These are phyloP conservation scores for Rachicladosporium sp. DNA, from an alignment of 2,329 filamentous ascomycete genomes.

Conservation along the genomic window DNA sequence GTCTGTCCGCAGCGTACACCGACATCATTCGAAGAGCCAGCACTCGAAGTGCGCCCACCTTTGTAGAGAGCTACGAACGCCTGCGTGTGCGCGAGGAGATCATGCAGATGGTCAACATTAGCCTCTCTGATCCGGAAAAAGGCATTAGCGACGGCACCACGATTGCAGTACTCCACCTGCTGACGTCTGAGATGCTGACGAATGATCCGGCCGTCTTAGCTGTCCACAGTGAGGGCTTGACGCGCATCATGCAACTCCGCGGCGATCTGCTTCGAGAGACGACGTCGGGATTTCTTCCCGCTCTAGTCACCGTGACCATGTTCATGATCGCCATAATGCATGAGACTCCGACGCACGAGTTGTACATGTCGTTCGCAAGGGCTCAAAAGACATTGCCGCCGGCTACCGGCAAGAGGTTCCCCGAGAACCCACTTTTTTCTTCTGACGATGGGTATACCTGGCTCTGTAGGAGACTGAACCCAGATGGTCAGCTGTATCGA, in stretches of 20 bases:
- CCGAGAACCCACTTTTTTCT: slow-evolving; percentile 1
- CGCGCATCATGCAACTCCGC: slow-evolving; percentile 16
- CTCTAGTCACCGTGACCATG: slow-evolving; percentile 10
- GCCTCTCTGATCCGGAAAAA: slow-evolving; percentile 15
- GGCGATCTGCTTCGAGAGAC: slow-evolving; percentile 20
- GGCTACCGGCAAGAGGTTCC: not conserved
- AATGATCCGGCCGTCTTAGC: slow-evolving; percentile 13
- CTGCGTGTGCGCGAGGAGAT: slow-evolving; percentile 14
- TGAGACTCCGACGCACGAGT: slow-evolving; percentile 2
- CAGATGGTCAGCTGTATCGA: too few relatives aligned
- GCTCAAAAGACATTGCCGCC: not conserved
- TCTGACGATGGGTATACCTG: too few relatives aligned
- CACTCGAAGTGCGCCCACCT: not conserved
- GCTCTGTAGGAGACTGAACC: too few relatives aligned
- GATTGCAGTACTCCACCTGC: slow-evolving; percentile 21
- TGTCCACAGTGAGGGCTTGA: slow-evolving; percentile 18
- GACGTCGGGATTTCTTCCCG: slow-evolving; percentile 14
- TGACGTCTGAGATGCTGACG: slow-evolving; percentile 21
- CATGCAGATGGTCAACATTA: slow-evolving; percentile 16
- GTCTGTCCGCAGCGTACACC: slow-evolving; percentile 21
- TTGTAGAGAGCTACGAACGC: slow-evolving; percentile 10
- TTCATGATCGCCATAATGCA: slow-evolving; percentile 2
- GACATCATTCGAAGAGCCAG: slow-evolving; percentile 20
- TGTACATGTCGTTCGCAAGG: slow-evolving; percentile 2
- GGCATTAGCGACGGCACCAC: slow-evolving; percentile 19